A percentile compares a stretch with the other conserved stretches of the same genome.
Evolutionary conservation across 2,329 filamentous ascomycete genomes (phyloP).

Genomic region (Hymenoscyphus salicellus): DNA sequence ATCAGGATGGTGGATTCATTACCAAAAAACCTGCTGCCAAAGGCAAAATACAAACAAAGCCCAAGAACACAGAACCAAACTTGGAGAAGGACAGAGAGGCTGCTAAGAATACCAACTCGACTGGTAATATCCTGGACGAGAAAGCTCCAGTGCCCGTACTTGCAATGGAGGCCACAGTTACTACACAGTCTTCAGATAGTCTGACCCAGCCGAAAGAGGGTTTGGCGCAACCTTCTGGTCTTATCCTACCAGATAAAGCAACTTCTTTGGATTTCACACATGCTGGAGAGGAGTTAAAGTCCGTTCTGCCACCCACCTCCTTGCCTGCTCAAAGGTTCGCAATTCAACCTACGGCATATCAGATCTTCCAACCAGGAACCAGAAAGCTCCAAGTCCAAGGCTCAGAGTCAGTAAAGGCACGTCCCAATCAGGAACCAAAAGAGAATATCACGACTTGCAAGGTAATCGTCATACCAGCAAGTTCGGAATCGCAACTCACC

Average conservation of each 20-base stretch:
- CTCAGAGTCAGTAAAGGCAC: not conserved
- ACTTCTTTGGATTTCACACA: not conserved
- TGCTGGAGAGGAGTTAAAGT: not conserved
- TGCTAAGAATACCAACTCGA: not conserved
- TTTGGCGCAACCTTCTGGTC: not conserved
- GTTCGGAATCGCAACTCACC: not conserved
- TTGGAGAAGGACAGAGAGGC: not conserved
- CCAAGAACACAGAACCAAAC: not conserved
- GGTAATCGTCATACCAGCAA: not conserved
- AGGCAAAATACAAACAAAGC: not conserved
- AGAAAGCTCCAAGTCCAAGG: not conserved
- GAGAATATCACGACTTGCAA: not conserved
- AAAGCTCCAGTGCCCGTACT: not conserved
- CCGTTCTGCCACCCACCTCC: not conserved
- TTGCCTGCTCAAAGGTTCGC: not conserved
- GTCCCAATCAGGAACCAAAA: not conserved
- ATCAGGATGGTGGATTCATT: not conserved
- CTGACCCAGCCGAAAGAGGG: not conserved
- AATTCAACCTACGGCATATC: not conserved
- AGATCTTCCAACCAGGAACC: not conserved
- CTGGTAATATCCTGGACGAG: not conserved
- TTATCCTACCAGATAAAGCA: not conserved
- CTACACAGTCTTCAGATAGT: not conserved
- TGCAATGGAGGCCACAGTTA: not conserved
- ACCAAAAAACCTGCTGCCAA: not conserved